Evolutionary conservation across 139 green algal species (phyloP).

Genomic region (Pseudopediastrum boryanum): DNA sequence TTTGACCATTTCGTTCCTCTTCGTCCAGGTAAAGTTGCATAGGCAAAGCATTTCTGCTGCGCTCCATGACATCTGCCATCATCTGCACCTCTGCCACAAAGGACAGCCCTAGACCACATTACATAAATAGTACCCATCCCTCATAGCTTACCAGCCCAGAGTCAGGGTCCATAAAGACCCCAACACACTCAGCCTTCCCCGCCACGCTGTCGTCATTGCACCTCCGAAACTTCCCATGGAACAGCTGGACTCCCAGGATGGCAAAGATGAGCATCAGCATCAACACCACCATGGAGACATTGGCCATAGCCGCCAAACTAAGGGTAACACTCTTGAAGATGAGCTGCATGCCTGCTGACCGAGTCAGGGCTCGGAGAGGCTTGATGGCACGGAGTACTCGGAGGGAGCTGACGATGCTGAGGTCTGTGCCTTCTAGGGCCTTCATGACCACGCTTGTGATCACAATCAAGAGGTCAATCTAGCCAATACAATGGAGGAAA

Average conservation of each 20-base stretch:
- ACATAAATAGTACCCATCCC: too few relatives aligned
- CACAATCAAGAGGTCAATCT: conserved; percentile 80
- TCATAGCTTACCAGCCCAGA: too few relatives aligned
- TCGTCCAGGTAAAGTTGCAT: too few relatives aligned
- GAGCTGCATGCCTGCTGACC: conserved; percentile 75
- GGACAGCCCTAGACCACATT: too few relatives aligned
- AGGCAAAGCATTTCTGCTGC: too few relatives aligned
- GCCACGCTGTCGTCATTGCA: conserved; percentile 77
- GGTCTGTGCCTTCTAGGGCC: conserved; percentile 37
- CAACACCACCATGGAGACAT: conserved; percentile 76
- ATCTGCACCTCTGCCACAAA: too few relatives aligned
- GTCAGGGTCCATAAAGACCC: conserved; percentile 48
- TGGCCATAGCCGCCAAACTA: conserved; percentile 73
- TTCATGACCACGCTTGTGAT: conserved; percentile 55
- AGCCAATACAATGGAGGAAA: background rate
- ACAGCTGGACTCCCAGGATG: conserved; percentile 76
- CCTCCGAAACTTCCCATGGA: conserved; percentile 45
- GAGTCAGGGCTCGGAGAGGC: conserved; percentile 75
- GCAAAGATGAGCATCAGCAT: conserved; percentile 88
- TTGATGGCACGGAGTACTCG: conserved; percentile 73
- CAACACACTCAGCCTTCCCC: conserved; percentile 52
- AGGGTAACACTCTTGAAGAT: conserved; percentile 78
- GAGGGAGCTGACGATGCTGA: conserved; percentile 46
- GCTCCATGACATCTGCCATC: too few relatives aligned
- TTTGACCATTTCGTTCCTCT: too few relatives aligned